Evolutionary conservation across 1,284 basidiomycete genomes (phyloP).

Genomic region (Austroboletus novae-zelandiae): DNA sequence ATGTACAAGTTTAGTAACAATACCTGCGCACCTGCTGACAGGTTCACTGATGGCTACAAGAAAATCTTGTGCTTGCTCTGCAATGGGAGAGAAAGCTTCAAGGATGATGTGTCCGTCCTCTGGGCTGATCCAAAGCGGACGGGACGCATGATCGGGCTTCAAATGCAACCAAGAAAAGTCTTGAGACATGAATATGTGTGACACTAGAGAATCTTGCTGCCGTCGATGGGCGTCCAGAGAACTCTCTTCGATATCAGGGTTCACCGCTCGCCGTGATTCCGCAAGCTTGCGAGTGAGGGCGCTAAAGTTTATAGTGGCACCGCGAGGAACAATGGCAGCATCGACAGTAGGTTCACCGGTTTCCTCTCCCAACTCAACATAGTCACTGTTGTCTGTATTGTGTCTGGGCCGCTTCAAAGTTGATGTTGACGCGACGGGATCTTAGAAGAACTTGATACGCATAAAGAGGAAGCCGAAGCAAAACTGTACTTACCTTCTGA

Average conservation of each 20-base stretch:
- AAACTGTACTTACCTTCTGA: conserved; percentile 25
- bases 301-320: conserved; percentile 78
- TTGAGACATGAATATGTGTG: conserved; percentile 75
- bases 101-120: conserved; percentile 93
- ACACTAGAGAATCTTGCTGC: conserved; percentile 70
- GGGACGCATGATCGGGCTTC: conserved; percentile 85
- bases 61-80: conserved; percentile 98
- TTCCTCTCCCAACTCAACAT: conserved; percentile 56
- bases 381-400: conserved; percentile 49
- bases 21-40: conserved; percentile 83
- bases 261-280: conserved; percentile 48
- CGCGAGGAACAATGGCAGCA: conserved; percentile 56
- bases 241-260: conserved; percentile 38
- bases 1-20: conserved; percentile 25
- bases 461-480: not conserved
- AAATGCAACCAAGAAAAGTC: conserved; percentile 86
- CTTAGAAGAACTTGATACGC: conserved; percentile 9
- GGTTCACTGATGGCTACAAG: conserved; percentile 98
- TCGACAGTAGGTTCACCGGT: conserved; percentile 48
- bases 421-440: conserved; percentile 23
- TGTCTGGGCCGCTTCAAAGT: conserved; percentile 53
- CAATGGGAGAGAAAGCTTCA: conserved; percentile 94
- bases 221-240: conserved; percentile 59
- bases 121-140: conserved; percentile 94
- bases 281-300: conserved; percentile 75